Evolutionary conservation across 805 yeast species (phyloP), one percentile per base, ranked within the genome.

Genomic region (Kuraishia piskuri): DNA sequence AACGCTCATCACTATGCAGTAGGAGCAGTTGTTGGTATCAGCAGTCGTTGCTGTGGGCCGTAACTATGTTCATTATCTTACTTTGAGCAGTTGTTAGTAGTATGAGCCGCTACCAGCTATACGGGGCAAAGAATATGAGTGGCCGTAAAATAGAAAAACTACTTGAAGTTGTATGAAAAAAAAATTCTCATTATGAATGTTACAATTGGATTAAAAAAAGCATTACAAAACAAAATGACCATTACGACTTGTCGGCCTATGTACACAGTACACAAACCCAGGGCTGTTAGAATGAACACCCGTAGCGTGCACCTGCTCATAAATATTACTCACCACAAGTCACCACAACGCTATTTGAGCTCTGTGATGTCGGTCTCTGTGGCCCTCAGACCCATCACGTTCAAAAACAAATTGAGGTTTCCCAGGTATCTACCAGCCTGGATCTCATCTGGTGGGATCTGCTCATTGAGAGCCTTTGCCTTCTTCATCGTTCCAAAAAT

Each of bases 311-410:
- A 46, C 22, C 21, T 12, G 21, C 22, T 22, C 2, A 9, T 44
- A 3, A 22, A 2, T 2, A 10, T 7, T 25, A n/a, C 40, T 12
- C n/a, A 31, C 40, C 17, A 14, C 14, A 14, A 7, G 4, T 8
- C 40, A 31, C 8, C 40, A 6, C 17, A 25, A 25, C 6, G 17
- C 40, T 31, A 31, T n/a, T 31, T 31, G 55, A 91, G 75, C 71
- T 90, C 97, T 46, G 85, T 80, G 64, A 91, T 91, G 67, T 89
- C 97, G 54, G 83, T 85, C 61, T 89, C 94, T 59, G 88, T 88
- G 5, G 97, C 96, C 55, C 88, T 89, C 58, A 92, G 78, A 7
- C 99, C 99, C 95, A 92, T 90, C 49, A 91, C 97, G 61, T 92
- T 94, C 70, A 92, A 79, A 73, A 90, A 91, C 78, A 92, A 73